A percentile compares a stretch with the other conserved stretches of the same genome.
phyloP scores from a whole-genome alignment of 805 yeast genomes.

The Saccharomycopsis amapae region DNA sequence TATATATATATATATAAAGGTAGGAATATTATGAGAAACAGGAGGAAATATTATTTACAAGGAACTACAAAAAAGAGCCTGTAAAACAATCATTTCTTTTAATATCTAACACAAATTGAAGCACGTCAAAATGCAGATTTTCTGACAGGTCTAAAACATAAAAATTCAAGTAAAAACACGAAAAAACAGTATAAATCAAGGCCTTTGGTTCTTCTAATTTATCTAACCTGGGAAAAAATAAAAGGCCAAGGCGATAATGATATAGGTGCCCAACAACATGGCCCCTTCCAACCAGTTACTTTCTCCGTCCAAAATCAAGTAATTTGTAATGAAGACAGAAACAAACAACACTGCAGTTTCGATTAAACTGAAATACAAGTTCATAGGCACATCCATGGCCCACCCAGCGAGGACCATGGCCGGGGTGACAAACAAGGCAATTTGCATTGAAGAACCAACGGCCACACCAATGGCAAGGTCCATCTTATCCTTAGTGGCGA shows the following conservation, averaged over 20 bases:
- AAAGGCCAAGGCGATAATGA: constrained; percentile 84
- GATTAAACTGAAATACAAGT: constrained; percentile 81
- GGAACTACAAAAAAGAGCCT: too few relatives aligned
- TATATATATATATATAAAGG: too few relatives aligned
- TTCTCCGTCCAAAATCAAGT: constrained; percentile 87
- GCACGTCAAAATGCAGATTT: neutral
- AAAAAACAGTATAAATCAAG: neutral
- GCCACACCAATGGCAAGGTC: constrained; percentile 97
- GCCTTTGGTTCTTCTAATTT: too few relatives aligned
- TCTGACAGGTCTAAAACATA: neutral
- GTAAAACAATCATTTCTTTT: too few relatives aligned
- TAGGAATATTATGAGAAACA: too few relatives aligned
- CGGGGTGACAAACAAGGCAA: constrained; percentile 92
- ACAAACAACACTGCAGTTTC: constrained; percentile 91
- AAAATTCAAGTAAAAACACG: neutral
- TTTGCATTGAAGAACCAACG: constrained; percentile 90
- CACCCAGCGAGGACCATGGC: constrained; percentile 94
- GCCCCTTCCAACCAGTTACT: constrained; percentile 97
- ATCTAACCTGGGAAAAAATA: constrained; percentile 65
- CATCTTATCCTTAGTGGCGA: constrained; percentile 95
- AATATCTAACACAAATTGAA: too few relatives aligned
- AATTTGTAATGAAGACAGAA: constrained; percentile 81
- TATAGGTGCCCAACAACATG: constrained; percentile 80
- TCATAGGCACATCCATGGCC: constrained; percentile 86
- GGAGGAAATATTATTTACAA: too few relatives aligned